phyloP scores from a whole-genome alignment of 2,329 filamentous ascomycete species.

The Aspergillaceae sp. region DNA sequence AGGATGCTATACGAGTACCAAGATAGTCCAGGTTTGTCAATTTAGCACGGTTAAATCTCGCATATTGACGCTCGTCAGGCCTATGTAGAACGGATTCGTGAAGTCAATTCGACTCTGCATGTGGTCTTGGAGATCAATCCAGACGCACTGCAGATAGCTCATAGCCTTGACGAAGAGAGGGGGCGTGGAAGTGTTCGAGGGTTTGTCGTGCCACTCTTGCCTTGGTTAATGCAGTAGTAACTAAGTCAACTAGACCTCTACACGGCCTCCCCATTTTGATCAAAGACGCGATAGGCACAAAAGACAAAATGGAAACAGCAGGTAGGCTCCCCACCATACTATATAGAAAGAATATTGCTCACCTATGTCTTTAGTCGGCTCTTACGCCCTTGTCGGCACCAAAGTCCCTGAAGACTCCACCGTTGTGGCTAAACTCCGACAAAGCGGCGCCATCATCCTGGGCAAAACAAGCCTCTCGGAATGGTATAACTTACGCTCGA shows the following conservation, averaged over 20 bases:
- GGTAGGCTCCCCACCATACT: slow-evolving; percentile 13
- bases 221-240: not conserved
- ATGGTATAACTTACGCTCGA: slow-evolving; percentile 55
- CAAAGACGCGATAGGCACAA: slow-evolving; percentile 60
- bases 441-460: slow-evolving; percentile 55
- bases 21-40: slow-evolving; percentile 40
- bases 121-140: slow-evolving; percentile 49
- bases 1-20: slow-evolving; percentile 48
- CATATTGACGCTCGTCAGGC: slow-evolving; percentile 27
- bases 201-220: slow-evolving; percentile 13
- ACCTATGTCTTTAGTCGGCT: slow-evolving; percentile 42
- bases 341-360: not conserved
- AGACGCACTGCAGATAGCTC: slow-evolving; percentile 45
- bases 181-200: slow-evolving; percentile 40
- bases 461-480: slow-evolving; percentile 59
- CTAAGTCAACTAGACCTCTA: slow-evolving; percentile 36
- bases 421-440: slow-evolving; percentile 51
- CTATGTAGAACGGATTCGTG: slow-evolving; percentile 43
- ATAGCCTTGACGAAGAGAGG: slow-evolving; percentile 41
- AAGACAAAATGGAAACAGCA: slow-evolving; percentile 55
- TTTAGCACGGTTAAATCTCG: not conserved
- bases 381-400: slow-evolving; percentile 53
- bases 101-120: slow-evolving; percentile 47
- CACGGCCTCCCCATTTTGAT: slow-evolving; percentile 59
- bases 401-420: slow-evolving; percentile 50